Percentiles rank a stretch among this genome's conserved stretches.
Conservation (phyloP, 208 protist species). For the Trypanosomatidae sp. region DNA sequence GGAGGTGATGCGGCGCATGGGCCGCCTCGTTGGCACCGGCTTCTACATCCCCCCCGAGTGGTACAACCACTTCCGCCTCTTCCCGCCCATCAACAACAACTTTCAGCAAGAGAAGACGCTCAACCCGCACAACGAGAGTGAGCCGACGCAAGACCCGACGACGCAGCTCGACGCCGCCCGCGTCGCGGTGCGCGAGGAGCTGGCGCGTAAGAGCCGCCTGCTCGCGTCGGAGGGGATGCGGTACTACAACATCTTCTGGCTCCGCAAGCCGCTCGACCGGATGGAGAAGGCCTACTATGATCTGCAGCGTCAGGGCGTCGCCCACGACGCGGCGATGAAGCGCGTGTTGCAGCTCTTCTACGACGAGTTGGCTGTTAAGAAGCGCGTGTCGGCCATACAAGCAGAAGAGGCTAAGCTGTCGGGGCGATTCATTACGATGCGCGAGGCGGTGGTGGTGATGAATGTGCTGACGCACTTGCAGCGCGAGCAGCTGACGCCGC, state of each 20-base stretch:
- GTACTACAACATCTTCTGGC: slow-evolving; percentile 89
- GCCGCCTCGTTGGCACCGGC: slow-evolving; percentile 68
- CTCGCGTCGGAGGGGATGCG: slow-evolving; percentile 83
- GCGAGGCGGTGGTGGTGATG: slow-evolving; percentile 80
- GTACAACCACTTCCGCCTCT: slow-evolving; percentile 90
- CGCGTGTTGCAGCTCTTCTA: slow-evolving; percentile 69
- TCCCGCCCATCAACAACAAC: slow-evolving; percentile 83
- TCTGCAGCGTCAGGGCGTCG: slow-evolving; percentile 48
- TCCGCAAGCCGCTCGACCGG: slow-evolving; percentile 82
- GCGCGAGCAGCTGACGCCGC: slow-evolving; percentile 73
- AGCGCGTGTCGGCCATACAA: slow-evolving; percentile 75
- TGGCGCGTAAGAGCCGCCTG: slow-evolving; percentile 68
- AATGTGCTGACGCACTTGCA: slow-evolving; percentile 71
- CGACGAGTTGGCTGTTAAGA: slow-evolving; percentile 65
- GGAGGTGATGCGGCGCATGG: slow-evolving; percentile 85
- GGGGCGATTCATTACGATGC: slow-evolving; percentile 83
- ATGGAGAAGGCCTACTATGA: slow-evolving; percentile 86
- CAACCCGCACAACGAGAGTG: slow-evolving; percentile 66
- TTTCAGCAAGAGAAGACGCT: slow-evolving; percentile 84
- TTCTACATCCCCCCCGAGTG: slow-evolving; percentile 89
- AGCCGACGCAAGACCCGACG: slow-evolving; percentile 65
- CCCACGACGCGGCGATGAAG: slow-evolving; percentile 62
- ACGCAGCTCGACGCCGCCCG: slow-evolving; percentile 43
- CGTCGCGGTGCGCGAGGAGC: slow-evolving; percentile 56
- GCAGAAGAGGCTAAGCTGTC: slow-evolving; percentile 84